Percentiles rank a stretch among this genome's conserved stretches.
Evolutionary conservation across 768 basidiomycete species (phyloP).

Genomic region (Chalciporus pseudorubinellus): DNA sequence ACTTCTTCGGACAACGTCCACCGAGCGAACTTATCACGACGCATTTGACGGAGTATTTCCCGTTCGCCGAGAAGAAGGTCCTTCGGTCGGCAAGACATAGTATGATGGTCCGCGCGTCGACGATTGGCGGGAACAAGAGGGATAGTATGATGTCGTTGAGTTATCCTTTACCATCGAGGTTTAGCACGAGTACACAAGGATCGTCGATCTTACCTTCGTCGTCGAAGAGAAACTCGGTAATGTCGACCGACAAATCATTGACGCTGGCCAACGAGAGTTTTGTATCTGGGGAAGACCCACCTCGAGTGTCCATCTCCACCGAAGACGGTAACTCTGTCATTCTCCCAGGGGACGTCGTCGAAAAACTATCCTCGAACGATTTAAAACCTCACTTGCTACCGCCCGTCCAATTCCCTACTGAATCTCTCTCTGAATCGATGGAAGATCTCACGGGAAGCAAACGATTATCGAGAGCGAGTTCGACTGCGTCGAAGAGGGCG

Average conservation of each 20-base stretch:
- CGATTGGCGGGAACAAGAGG: slow-evolving; percentile 45
- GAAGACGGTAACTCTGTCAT: slow-evolving; percentile 69
- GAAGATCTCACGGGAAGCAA: slow-evolving; percentile 45
- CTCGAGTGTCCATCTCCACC: slow-evolving; percentile 72
- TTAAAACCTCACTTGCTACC: slow-evolving; percentile 63
- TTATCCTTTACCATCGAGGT: slow-evolving; percentile 38
- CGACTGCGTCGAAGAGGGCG: slow-evolving; percentile 56
- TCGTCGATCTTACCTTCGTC: slow-evolving; percentile 40
- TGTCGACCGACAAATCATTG: slow-evolving; percentile 36
- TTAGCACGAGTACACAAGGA: slow-evolving; percentile 35
- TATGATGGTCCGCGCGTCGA: slow-evolving; percentile 63
- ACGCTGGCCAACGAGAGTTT: slow-evolving; percentile 18
- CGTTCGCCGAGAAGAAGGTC: slow-evolving; percentile 86
- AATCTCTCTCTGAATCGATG: slow-evolving; percentile 79
- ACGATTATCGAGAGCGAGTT: slow-evolving; percentile 45
- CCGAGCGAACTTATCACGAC: slow-evolving; percentile 96
- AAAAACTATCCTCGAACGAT: slow-evolving; percentile 26
- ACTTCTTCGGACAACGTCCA: slow-evolving; percentile 97
- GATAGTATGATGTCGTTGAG: slow-evolving; percentile 47
- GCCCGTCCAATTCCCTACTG: slow-evolving; percentile 73
- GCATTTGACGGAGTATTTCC: slow-evolving; percentile 95
- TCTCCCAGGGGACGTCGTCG: slow-evolving; percentile 50
- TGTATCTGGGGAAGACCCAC: slow-evolving; percentile 44
- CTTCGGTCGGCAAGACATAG: slow-evolving; percentile 87
- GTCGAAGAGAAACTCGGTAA: slow-evolving; percentile 44